Evolutionary conservation across 257 asterid species (phyloP).

Genomic region (Linaria vulgaris): DNA sequence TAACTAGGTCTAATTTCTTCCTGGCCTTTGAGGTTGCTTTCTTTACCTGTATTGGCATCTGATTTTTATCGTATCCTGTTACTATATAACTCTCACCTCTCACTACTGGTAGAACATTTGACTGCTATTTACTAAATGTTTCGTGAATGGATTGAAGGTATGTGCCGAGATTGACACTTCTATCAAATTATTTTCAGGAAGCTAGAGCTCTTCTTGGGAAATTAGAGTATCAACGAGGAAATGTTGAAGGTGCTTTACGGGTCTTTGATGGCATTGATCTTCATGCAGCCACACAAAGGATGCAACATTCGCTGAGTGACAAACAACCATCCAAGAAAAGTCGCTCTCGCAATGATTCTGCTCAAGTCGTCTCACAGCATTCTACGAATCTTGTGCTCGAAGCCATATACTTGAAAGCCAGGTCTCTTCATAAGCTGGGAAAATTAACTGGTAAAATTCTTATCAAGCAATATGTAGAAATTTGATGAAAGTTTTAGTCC

Average conservation of each 20-base stretch:
- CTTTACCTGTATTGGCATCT: conserved; percentile 10
- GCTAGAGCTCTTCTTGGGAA: conserved; percentile 98
- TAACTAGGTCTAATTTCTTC: neutral
- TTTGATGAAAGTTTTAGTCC: conserved; percentile 11
- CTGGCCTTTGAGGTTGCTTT: conserved; percentile 8
- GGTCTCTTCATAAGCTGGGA: conserved; percentile 93
- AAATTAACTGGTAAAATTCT: conserved; percentile 62
- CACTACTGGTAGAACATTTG: conserved; percentile 14
- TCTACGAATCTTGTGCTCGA: conserved; percentile 91
- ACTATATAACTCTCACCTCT: conserved; percentile 16
- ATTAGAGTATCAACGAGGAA: conserved; percentile 96
- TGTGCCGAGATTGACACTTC: conserved; percentile 33
- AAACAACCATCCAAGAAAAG: conserved; percentile 70
- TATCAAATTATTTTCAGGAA: conserved; percentile 64
- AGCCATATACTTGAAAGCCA: conserved; percentile 95
- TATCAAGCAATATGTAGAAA: conserved; percentile 14
- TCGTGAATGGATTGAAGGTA: conserved; percentile 31
- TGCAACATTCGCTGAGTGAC: conserved; percentile 68
- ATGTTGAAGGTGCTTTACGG: conserved; percentile 91
- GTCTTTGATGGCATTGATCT: conserved; percentile 98
- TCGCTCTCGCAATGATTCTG: conserved; percentile 63
- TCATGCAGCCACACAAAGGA: conserved; percentile 80
- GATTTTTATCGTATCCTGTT: conserved; percentile 15
- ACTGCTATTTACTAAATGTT: conserved; percentile 31
- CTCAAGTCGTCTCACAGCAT: conserved; percentile 62